Base-by-base conservation (phyloP, 208 protist species). In the Leishmania arabica region DNA sequence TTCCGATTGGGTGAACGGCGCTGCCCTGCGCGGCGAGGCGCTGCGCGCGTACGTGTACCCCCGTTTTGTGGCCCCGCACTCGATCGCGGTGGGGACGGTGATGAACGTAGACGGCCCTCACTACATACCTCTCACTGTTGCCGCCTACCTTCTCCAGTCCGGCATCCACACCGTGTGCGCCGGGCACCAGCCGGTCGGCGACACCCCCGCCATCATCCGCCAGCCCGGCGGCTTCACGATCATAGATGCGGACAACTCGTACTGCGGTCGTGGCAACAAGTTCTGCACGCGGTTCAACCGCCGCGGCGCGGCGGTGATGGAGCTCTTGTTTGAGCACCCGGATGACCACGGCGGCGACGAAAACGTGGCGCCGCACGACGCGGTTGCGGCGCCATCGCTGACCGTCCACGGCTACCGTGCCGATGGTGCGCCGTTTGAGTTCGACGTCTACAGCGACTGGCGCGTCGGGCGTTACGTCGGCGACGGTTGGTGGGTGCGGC, bases 181-280 rank as follows among this genome's bases (percentile, higher is more conserved):
- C 8, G 95, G 95, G 13, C 95, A 98, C 77, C 89, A 95, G 77
- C 95, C 95, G 11, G 51, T 84, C 27, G 95, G 95, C 45, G 94
- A 98, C 81, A 88, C 85, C 15, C 94, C 95, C 1, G 84, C 87
- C 2, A 79, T 97, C 69, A 89, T 97, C 40, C 88, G 86, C 13
- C 91, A 96, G 80, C 92, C 92, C 31, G 91, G 89, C 53, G 89
- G 90, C 51, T 84, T 97, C 51, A 34, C 86, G n/a, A 87, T 91
- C 70, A 71, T 97, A 42, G 84, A 81, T 17, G 93, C 92, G 0
- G 95, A 98, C 82, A 98, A 92, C 84, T 97, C 93, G 3, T 97
- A 97, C 85, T 95, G 89, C 79, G 89, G 89, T 34, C 77, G 83
- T 27, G 88, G 79, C 77, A 87, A 85, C 68, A 42, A 47, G 3